phyloP scores from a whole-genome alignment of 2,329 filamentous ascomycete species.

The Zelopaecilomyces penicillatus region DNA sequence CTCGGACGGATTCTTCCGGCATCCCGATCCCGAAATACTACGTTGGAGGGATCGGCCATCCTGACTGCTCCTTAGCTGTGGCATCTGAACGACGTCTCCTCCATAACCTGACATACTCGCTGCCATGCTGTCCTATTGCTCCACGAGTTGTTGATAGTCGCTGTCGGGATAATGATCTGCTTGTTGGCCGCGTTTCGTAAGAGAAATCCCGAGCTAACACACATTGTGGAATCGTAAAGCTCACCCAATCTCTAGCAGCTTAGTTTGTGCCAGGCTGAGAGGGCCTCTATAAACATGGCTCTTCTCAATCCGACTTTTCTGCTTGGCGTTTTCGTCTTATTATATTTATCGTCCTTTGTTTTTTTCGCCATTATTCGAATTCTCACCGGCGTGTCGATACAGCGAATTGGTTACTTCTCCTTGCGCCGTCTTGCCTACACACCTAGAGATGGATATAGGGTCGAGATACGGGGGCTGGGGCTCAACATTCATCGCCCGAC shows the following conservation, averaged over 20 bases:
- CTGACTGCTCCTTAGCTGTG: no score
- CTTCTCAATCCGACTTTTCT: slow-evolving; percentile 71
- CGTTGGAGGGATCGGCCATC: no score
- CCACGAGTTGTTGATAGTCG: slow-evolving; percentile 1
- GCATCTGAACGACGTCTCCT: no score
- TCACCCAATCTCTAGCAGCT: no score
- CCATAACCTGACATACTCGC: not conserved
- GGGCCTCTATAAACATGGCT: slow-evolving; percentile 39
- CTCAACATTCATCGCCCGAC: slow-evolving; percentile 86
- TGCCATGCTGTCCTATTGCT: slow-evolving; percentile 7
- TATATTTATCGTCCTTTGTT: slow-evolving; percentile 88
- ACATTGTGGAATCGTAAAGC: no score
- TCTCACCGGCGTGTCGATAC: slow-evolving; percentile 88
- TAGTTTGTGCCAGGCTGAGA: not conserved
- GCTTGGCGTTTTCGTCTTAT: slow-evolving; percentile 73
- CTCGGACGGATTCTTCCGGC: no score
- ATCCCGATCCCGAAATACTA: no score
- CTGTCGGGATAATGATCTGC: slow-evolving; percentile 8
- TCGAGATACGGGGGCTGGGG: slow-evolving; percentile 84
- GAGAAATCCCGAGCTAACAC: not conserved
- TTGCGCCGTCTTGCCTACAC: slow-evolving; percentile 85
- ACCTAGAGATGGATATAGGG: slow-evolving; percentile 76
- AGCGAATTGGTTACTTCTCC: slow-evolving; percentile 87
- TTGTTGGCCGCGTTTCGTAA: slow-evolving; percentile 8
- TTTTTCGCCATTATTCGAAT: slow-evolving; percentile 89